A percentile compares a stretch with the other conserved stretches of the same genome.
phyloP scores from a whole-genome alignment of 2,329 filamentous ascomycete genomes.

The Pyricularia sp. region DNA sequence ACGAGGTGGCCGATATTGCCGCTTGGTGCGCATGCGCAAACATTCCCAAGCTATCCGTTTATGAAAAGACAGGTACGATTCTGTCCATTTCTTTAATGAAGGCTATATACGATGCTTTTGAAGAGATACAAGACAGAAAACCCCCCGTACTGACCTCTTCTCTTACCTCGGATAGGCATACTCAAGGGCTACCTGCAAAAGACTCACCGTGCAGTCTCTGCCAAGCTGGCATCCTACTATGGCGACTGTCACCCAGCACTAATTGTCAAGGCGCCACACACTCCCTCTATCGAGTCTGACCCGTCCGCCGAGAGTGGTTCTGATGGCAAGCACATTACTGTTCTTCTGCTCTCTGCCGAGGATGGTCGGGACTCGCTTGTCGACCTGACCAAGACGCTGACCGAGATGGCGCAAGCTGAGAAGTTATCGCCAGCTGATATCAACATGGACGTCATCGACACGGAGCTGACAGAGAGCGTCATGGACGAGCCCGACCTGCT shows the following conservation, averaged over 20 bases:
- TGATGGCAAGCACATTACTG: conserved; percentile 27
- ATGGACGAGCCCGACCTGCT: conserved; percentile 85
- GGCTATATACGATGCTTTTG: neutral
- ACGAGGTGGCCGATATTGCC: conserved; percentile 81
- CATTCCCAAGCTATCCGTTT: conserved; percentile 77
- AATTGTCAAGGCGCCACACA: conserved; percentile 58
- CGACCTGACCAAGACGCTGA: conserved; percentile 84
- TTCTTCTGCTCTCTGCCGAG: conserved; percentile 74
- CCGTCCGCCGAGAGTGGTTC: conserved; percentile 27
- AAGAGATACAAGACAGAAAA: neutral
- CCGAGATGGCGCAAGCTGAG: conserved; percentile 85
- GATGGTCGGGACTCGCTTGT: conserved; percentile 91
- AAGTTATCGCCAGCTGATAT: conserved; percentile 77
- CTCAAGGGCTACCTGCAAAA: conserved; percentile 84
- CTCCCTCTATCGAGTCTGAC: conserved; percentile 42
- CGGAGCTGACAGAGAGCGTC: conserved; percentile 66
- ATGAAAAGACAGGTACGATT: conserved; percentile 71
- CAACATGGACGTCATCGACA: conserved; percentile 72
- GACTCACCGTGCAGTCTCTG: conserved; percentile 64
- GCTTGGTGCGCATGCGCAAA: conserved; percentile 89
- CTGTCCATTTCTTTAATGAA: too few species aligned
- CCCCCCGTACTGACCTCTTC: neutral
- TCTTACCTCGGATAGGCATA: conserved; percentile 42
- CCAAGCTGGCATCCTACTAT: conserved; percentile 79
- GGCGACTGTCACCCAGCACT: conserved; percentile 61